Evolutionary conservation across 371 early-diverging fungal species (phyloP), one percentile per base, ranked within the genome.

Genomic region (Encephalitozoon romaleae): DNA sequence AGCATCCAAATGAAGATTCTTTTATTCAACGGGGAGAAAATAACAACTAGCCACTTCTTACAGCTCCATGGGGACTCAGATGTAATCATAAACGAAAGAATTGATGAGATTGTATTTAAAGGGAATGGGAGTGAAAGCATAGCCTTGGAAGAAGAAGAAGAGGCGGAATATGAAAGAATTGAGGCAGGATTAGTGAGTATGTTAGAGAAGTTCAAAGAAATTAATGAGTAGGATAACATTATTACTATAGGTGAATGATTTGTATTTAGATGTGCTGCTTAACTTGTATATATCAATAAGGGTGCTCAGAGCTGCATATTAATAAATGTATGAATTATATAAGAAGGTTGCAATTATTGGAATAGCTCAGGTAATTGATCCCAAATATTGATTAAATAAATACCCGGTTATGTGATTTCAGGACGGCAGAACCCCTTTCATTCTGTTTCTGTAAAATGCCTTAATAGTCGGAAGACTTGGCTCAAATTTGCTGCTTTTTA

Each of bases 1-100:
- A 94, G 93, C 54, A 90, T 95, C 41, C 87, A 89, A 55, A 93
- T 96, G 79, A 91, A 91, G 82, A 88, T 97, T 53, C 38, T 67
- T 18, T 38, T 78, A 23, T 74, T 67, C 28, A 81, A 81, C 42
- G 71, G 78, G 64, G 81, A 78, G 9, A 70, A 63, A 42, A 9
- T 81, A 39, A 2, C 3, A 9, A 74, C 72, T 4, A 70, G 67
- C 51, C 81, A 81, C 45, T 81, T 71, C 51, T 59, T 81, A 9
- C 49, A 70, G 30, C 68, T 81, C n/a, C 78, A 81, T 67, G 81
- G 69, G 4, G 64, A 66, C 8, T 42, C 43, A 0, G 54, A 76
- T 63, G 43, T 52, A 18, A 38, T 74, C 4, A 64, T 78, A 23
- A 72, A 28, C 66, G 81, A 81, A 63, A 66, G 43, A 42, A 25